These are phyloP conservation scores for Phytophthora macrochlamydospora DNA, from an alignment of 352 stramenopile genomes.

Conservation along the genomic window DNA sequence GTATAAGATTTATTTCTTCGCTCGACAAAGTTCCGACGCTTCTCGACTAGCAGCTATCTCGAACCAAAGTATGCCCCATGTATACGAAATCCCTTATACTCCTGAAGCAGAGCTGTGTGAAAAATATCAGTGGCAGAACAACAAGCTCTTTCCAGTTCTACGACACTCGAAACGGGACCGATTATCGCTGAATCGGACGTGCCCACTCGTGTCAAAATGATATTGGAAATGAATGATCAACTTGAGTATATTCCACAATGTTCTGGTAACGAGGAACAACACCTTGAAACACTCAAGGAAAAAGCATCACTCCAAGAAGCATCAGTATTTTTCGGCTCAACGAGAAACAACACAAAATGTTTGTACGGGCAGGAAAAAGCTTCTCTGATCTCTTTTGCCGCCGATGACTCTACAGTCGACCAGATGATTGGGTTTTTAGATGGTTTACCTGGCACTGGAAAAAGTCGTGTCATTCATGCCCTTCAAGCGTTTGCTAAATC, in stretches of 20 bases:
- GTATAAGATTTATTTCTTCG: background rate
- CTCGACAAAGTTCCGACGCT: background rate
- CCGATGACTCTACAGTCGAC: background rate
- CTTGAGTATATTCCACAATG: too few relatives aligned
- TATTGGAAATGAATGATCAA: too few relatives aligned
- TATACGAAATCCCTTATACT: too few relatives aligned
- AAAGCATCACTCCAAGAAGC: background rate
- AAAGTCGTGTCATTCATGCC: slow-evolving; percentile 10
- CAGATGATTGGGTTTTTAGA: slow-evolving; percentile 3
- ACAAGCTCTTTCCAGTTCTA: too few relatives aligned
- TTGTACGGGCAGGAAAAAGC: background rate
- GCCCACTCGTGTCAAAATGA: too few relatives aligned
- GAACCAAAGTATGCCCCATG: too few relatives aligned
- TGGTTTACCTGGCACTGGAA: slow-evolving; percentile 7
- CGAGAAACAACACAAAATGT: slow-evolving; percentile 16
- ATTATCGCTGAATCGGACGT: too few relatives aligned
- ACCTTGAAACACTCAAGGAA: background rate
- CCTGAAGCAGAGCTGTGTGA: too few relatives aligned
- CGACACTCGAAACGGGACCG: too few relatives aligned
- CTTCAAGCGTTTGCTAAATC: slow-evolving; percentile 1
- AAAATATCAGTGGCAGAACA: too few relatives aligned
- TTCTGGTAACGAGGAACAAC: too few relatives aligned
- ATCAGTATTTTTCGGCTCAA: slow-evolving; percentile 2
- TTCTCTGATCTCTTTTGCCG: background rate
- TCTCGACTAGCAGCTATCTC: too few relatives aligned